Evolutionary conservation across 2,329 filamentous ascomycete genomes (phyloP).

Genomic region (Metarhizium rileyi): DNA sequence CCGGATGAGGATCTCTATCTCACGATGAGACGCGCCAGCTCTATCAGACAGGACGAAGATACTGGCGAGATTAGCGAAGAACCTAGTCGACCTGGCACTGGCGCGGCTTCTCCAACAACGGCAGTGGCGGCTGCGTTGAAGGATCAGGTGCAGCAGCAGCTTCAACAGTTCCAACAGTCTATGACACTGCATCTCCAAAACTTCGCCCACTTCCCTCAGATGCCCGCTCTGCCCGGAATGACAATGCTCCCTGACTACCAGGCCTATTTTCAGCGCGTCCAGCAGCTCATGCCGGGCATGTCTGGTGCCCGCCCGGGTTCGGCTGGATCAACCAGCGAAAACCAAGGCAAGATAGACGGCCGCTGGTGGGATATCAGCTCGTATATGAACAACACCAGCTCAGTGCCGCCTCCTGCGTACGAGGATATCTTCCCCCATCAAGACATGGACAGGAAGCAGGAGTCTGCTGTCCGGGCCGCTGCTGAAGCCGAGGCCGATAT

Average conservation of each 20-base stretch:
- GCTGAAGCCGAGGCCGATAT: slow-evolving; percentile 48
- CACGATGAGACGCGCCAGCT: slow-evolving; percentile 25
- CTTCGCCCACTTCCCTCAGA: slow-evolving; percentile 37
- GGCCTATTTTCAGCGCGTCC: slow-evolving; percentile 56
- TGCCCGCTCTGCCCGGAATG: slow-evolving; percentile 47
- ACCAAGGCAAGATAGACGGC: slow-evolving; percentile 35
- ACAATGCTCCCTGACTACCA: slow-evolving; percentile 63
- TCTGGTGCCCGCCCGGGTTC: slow-evolving; percentile 39
- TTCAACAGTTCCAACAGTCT: slow-evolving; percentile 67
- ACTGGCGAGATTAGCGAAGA: slow-evolving; percentile 27
- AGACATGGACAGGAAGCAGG: slow-evolving; percentile 45
- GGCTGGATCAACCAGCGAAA: slow-evolving; percentile 36
- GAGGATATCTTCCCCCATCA: slow-evolving; percentile 64
- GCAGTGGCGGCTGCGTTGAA: slow-evolving; percentile 60
- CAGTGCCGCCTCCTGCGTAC: slow-evolving; percentile 61
- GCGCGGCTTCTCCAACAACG: slow-evolving; percentile 43
- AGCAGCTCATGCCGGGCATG: slow-evolving; percentile 61
- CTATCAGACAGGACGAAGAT: slow-evolving; percentile 20
- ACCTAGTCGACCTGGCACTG: slow-evolving; percentile 21
- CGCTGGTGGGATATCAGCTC: slow-evolving; percentile 62
- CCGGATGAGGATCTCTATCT: slow-evolving; percentile 27
- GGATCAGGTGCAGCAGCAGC: slow-evolving; percentile 62
- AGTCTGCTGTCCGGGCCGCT: slow-evolving; percentile 47
- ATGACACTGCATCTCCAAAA: slow-evolving; percentile 59
- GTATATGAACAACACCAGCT: slow-evolving; percentile 31